Evolutionary conservation across 108 stramenopile genomes (phyloP), one percentile per base, ranked within the genome.

Genomic region (Cylindrotheca fusiformis): DNA sequence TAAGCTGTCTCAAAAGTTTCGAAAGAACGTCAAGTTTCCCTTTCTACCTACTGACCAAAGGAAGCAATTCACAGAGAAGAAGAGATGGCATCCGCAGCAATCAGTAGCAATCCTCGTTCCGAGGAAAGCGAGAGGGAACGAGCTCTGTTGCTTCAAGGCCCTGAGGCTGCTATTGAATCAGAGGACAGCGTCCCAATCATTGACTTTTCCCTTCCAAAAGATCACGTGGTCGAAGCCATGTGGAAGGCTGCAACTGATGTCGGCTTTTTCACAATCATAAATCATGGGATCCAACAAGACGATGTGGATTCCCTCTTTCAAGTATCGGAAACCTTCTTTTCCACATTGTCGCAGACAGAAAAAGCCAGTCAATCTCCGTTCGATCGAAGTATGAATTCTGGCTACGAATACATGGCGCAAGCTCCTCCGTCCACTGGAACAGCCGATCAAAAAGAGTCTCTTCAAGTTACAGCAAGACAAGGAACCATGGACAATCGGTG

Each of bases 401-500:
- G 81, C 6, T 82, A 58, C 50, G 81, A 82, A 60, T 78, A 53
- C 31, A 61, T 55, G 32, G 29, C 63, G 5, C 79, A 80, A 51
- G 67, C 68, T 19, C 69, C 67, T 8, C 79, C 79, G 1, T 67
- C 65, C 10, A 80, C 79, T 0, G 67, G 65, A 3, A n/a, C 52
- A 14, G 65, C 65, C n/a, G 63, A 82, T 55, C 76, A 72, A 60
- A 82, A 82, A 58, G 81, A 82, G 60, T 58, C 48, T 22, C 23
- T 82, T 28, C 81, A 82, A 59, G 60, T 82, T 3, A 82, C 81
- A 45, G 74, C 75, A 5, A 69, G 81, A 14, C 36, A 64, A 48
- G 77, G 77, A 14, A 47, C 41, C 36, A 82, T 82, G 77, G 81
- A 78, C 21, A 67, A 67, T n/a, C 63, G 75, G 19, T 82, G 81